Base-by-base conservation (phyloP, 2,329 filamentous ascomycete species). In the Ascochyta viciae-villosae region DNA sequence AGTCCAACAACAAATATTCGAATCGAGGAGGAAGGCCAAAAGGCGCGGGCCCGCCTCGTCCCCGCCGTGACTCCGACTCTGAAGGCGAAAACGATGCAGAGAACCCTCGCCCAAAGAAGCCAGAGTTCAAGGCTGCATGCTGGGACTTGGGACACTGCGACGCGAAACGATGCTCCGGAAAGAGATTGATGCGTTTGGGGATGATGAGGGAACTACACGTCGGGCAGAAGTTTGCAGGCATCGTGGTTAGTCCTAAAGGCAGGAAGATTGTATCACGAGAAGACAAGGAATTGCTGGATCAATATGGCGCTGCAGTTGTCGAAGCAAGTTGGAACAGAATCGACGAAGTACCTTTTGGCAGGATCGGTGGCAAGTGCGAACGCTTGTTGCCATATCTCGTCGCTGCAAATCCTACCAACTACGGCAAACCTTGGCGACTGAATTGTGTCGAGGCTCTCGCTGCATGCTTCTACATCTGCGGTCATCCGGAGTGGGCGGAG, bases 141-240 rank as follows among this genome's bases (percentile, higher is more conserved):
- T 99, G 95, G 95, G 95, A 99, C 72, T 83, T 99, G 31, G 94
- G 93, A 60, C 95, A 99, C 80, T 99, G 95, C 81, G 95, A 99
- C 72, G 92, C 94, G 8, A 98, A 97, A 77, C 84, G 94, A 66
- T 99, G 95, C 78, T 97, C 93, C 0, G 95, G 95, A 29, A 99
- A 99, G 81, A 88, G 91, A 61, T 84, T 99, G 31, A 96, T 99
- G 85, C 88, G 89, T 62, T 85, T 96, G 51, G 94, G 94, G 3
- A 82, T 97, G 70, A 97, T 99, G 92, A 89, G 95, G 65, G 91
- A 96, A 71, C 84, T 99, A 50, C 87, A 94, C 69, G 83, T 98
- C 52, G 95, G 95, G 49, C 93, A 98, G 77, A 93, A 94, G 66
- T 92, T 95, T 75, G 86, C 88, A 33, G 95, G 95, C 55, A 90